phyloP scores from a whole-genome alignment of 2,329 filamentous ascomycete species.

The Colletotrichum noveboracense region DNA sequence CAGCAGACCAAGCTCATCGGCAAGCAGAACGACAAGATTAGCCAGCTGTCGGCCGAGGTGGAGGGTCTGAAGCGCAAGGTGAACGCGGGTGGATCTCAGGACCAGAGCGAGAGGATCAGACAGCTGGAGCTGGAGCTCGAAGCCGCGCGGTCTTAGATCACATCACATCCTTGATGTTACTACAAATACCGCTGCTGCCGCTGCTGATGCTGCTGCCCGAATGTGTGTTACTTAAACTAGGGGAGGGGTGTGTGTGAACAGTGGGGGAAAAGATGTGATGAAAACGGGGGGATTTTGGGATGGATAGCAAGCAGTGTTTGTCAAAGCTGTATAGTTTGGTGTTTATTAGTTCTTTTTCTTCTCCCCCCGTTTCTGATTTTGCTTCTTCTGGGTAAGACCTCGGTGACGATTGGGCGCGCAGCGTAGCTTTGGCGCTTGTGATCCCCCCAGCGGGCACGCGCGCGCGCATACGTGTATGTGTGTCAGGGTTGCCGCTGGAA shows the following conservation, averaged over 20 bases:
- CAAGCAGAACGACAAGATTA: slow-evolving; percentile 79
- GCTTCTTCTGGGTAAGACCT: not conserved
- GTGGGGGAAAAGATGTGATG: slow-evolving; percentile 3
- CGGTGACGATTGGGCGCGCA: not conserved
- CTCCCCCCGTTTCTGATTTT: not conserved
- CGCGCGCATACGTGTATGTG: not conserved
- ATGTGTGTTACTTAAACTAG: not conserved
- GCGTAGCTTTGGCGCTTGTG: not conserved
- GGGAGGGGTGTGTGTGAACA: not conserved
- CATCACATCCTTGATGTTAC: not conserved
- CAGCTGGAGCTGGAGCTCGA: slow-evolving; percentile 73
- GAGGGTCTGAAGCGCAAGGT: slow-evolving; percentile 82
- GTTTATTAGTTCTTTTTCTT: not conserved
- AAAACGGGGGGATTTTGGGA: slow-evolving; percentile 9
- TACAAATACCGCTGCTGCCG: not conserved
- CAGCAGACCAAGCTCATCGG: slow-evolving; percentile 79
- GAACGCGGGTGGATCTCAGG: slow-evolving; percentile 55
- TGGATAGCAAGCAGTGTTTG: slow-evolving; percentile 23
- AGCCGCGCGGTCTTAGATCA: slow-evolving; percentile 60
- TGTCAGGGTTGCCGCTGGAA: not conserved
- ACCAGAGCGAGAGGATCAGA: slow-evolving; percentile 71
- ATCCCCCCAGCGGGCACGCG: not conserved
- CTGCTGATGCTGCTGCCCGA: not conserved
- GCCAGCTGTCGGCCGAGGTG: slow-evolving; percentile 72
- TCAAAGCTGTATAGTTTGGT: slow-evolving; percentile 17